Evolutionary conservation across 768 basidiomycete genomes (phyloP), one percentile per base, ranked within the genome.

Genomic region (Lactarius vividus): DNA sequence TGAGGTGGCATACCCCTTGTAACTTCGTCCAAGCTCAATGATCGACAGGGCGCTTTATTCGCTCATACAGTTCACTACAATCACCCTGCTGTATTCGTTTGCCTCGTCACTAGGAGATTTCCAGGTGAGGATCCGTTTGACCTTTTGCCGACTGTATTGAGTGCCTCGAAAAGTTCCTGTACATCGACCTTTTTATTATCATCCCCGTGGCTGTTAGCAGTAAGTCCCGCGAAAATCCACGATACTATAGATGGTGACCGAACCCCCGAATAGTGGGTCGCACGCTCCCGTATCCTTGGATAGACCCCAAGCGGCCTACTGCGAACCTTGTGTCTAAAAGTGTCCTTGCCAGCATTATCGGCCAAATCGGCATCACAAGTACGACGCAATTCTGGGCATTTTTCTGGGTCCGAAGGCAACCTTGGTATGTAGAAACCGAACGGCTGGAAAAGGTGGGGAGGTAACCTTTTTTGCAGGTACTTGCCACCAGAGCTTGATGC

Each of bases 1-100:
- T 96, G 71, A 76, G 92, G 81, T 54, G 16, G 46, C 40, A 55
- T 26, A 49, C 58, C 26, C 13, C 35, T 37, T 31, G 28, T 7
- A 33, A 39, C 71, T 69, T 49, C 74, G 59, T 58, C 18, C 26
- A 28, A 57, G 40, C 11, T 58, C 29, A 55, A 39, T 42, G 20
- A 39, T n/a, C 26, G 53, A 20, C 71, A 98, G 96, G 96, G 97
- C 97, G 0, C 77, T 99, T 53, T 99, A 98, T 77, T 99, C 97
- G 15, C 82, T 99, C 70, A 99, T 99, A 60, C 97, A 99, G 75
- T 99, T 99, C 75, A 98, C 96, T n/a, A 94, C 95, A 3, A 92
- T 98, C 66, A 97, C 95, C 2, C 76, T 98, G 65, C 76, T 99
- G 37, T 99, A 99, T 76, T 95, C 94, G 0, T 97, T 99, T 74